A percentile compares a stretch with the other conserved stretches of the same genome.
phyloP scores from a whole-genome alignment of 768 basidiomycete species.

The Hygrophorus pudorinus region DNA sequence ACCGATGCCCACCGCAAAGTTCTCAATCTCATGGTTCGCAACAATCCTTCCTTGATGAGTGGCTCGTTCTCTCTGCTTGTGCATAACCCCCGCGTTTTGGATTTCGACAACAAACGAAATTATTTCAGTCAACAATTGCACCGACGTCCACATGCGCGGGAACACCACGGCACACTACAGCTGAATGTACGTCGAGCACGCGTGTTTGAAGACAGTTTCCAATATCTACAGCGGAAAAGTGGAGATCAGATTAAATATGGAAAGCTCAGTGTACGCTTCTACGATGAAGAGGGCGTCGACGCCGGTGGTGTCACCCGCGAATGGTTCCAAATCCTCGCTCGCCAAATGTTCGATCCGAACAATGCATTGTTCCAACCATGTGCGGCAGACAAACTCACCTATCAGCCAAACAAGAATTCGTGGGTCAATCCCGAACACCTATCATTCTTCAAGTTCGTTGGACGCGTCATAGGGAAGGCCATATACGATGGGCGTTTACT shows the following conservation, averaged over 20 bases:
- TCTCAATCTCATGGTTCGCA: slow-evolving; percentile 94
- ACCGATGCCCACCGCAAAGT: slow-evolving; percentile 91
- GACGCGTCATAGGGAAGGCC: slow-evolving; percentile 94
- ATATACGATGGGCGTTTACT: slow-evolving; percentile 94
- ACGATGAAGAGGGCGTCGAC: slow-evolving; percentile 96
- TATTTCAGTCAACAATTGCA: slow-evolving; percentile 91
- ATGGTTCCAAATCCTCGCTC: slow-evolving; percentile 97
- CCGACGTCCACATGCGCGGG: slow-evolving; percentile 66
- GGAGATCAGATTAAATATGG: slow-evolving; percentile 98
- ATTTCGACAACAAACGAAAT: slow-evolving; percentile 99
- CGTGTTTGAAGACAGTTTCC: slow-evolving; percentile 98
- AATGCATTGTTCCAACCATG: slow-evolving; percentile 98
- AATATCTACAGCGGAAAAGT: slow-evolving; percentile 76
- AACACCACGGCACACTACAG: slow-evolving; percentile 76
- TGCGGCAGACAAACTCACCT: slow-evolving; percentile 88
- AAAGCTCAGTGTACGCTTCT: slow-evolving; percentile 93
- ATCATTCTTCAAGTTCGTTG: slow-evolving; percentile 98
- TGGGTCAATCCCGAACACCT: slow-evolving; percentile 94
- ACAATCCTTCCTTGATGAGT: slow-evolving; percentile 95
- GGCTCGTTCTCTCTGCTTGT: slow-evolving; percentile 96
- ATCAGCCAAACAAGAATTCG: slow-evolving; percentile 92
- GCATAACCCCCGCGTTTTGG: slow-evolving; percentile 90
- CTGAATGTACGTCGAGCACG: slow-evolving; percentile 83
- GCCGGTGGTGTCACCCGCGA: slow-evolving; percentile 97
- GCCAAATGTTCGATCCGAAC: slow-evolving; percentile 99